phyloP scores from a whole-genome alignment of 352 stramenopile species.

The Thalassiosira livingstoniorum region DNA sequence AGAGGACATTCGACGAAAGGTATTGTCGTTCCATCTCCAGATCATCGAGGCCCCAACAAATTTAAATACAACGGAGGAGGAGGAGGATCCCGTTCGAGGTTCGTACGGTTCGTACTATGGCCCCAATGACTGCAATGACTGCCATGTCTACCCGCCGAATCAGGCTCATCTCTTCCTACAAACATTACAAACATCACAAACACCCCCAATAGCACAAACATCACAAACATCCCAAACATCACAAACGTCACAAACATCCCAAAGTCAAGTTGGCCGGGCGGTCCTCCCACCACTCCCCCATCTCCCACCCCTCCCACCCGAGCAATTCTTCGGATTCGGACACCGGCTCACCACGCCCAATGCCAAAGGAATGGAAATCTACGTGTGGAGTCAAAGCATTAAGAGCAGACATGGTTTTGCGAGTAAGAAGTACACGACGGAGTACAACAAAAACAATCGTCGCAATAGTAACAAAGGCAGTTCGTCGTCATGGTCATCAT shows the following conservation, averaged over 20 bases:
- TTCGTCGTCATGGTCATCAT: not conserved
- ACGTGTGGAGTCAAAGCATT: slow-evolving; percentile 36
- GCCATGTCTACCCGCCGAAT: slow-evolving; percentile 31
- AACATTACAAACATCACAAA: no score
- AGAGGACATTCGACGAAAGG: slow-evolving; percentile 5
- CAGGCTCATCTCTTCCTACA: slow-evolving; percentile 47
- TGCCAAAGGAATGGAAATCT: slow-evolving; percentile 49
- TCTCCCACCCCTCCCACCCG: not conserved
- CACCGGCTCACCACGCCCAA: slow-evolving; percentile 27
- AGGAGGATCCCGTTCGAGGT: not conserved
- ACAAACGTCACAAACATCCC: no score
- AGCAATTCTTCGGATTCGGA: slow-evolving; percentile 59
- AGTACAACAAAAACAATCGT: no score
- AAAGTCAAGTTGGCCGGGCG: no score
- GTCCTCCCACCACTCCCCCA: no score
- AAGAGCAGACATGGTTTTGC: not conserved
- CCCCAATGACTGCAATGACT: not conserved
- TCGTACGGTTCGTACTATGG: not conserved
- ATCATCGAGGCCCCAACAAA: no score
- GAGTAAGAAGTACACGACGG: slow-evolving; percentile 2
- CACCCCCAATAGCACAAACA: no score
- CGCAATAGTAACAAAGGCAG: no score
- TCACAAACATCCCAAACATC: no score
- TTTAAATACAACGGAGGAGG: no score
- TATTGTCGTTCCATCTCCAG: slow-evolving; percentile 15